phyloP scores from a whole-genome alignment of 331 rosid genomes.

The Quercus tomentella region DNA sequence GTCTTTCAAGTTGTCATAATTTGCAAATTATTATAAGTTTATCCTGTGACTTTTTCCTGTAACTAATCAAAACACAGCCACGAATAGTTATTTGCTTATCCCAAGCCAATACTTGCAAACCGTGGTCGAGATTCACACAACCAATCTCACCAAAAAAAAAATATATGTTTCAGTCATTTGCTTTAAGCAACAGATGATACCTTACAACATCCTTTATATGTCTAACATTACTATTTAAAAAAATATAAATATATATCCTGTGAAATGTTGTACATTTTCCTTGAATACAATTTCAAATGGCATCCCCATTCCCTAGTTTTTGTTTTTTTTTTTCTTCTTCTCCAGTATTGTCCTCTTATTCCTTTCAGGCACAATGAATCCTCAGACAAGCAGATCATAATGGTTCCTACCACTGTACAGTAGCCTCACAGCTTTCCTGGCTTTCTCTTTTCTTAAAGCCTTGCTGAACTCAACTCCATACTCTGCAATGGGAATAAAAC shows the following conservation, averaged over 20 bases:
- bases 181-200: neutral
- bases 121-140: too few relatives aligned
- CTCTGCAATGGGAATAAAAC: constrained; percentile 88
- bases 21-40: too few relatives aligned
- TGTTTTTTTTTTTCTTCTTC: neutral
- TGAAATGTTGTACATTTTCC: neutral
- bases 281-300: constrained; percentile 1
- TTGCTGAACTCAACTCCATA: constrained; percentile 74
- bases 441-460: constrained; percentile 35
- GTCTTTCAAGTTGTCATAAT: too few relatives aligned
- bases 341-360: neutral
- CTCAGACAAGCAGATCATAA: constrained; percentile 83
- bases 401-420: constrained; percentile 89
- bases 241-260: neutral
- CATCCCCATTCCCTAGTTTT: neutral
- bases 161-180: neutral
- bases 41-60: too few relatives aligned
- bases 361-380: neutral
- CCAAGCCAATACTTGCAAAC: too few relatives aligned
- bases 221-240: neutral
- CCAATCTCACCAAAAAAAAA: neutral
- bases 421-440: constrained; percentile 68
- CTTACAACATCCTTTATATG: neutral
- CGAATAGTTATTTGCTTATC: too few relatives aligned
- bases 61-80: too few relatives aligned